Base-by-base conservation (phyloP, 139 green algal species). In the Chlamydomonas sphaeroides region DNA sequence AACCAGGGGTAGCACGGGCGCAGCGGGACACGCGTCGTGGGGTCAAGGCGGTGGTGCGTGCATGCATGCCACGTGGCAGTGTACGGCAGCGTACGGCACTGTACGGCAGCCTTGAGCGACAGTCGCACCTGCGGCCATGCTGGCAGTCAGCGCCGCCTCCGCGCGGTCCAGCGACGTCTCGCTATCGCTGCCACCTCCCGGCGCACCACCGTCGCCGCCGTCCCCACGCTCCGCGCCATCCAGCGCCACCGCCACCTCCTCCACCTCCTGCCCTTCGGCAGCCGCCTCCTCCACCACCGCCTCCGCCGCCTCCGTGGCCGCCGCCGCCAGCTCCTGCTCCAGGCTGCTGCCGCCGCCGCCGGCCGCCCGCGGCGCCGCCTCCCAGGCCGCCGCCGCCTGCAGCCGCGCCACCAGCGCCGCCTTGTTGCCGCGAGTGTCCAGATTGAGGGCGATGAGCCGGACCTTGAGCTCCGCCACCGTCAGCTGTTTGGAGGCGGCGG, bases 401-500 rank as follows among this genome's bases (percentile, higher is more conserved):
- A 93, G 56, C 20, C 85, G 49, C 7, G 67, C 62, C 63, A 89
- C 41, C 32, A 93, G 85, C 26, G 76, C 57, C 20, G 68, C 63
- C 74, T 91, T 91, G 62, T 36, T 82, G 42, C 88, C 88, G 5
- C 65, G 39, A 0, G 51, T 68, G 51, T 78, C 79, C 73, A 91
- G 33, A 23, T 76, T 67, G 20, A 88, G 76, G 3, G 77, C 53
- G 1, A 48, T 65, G 25, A 94, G 85, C 59, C 65, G 35, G 14
- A 78, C 61, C 66, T 78, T 75, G 7, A 95, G 84, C 87, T 89
- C 57, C 11, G 70, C n/a, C 17, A 90, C 88, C 2, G 85, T 93
- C 84, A 93, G 72, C 81, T 88, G 53, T n/a, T n/a, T 23, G 36
- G 32, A 17, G 30, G n/a, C n/a, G n/a, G n/a, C n/a, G n/a, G n/a